These are phyloP conservation scores for Cyberlindnera nakhonratchasimensis DNA, from an alignment of 805 yeast genomes.

Conservation along the genomic window DNA sequence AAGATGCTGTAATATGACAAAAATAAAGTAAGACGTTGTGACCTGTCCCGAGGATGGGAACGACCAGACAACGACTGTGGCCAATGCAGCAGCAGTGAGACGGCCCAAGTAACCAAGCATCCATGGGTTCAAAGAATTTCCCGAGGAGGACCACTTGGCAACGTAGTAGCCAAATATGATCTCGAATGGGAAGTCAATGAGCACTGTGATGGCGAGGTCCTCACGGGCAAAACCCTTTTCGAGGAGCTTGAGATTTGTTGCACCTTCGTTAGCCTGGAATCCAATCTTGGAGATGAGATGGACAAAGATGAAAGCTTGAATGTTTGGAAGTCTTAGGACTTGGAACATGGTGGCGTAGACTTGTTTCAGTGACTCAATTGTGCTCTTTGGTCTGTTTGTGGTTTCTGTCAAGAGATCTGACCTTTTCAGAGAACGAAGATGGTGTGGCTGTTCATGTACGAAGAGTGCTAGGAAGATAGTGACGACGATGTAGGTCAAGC, in stretches of 20 bases:
- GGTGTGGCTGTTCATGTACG: conserved; percentile 71
- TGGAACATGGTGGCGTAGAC: conserved; percentile 66
- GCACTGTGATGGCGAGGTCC: conserved; percentile 86
- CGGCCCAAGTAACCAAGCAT: conserved; percentile 81
- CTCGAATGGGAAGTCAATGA: conserved; percentile 95
- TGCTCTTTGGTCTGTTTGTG: conserved; percentile 20
- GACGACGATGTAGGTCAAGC: conserved; percentile 62
- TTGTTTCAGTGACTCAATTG: conserved; percentile 35
- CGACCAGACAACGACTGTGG: conserved; percentile 64
- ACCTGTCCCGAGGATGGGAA: conserved; percentile 61
- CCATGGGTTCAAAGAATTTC: conserved; percentile 84
- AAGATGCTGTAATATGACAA: conserved; percentile 78
- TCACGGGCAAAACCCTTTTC: conserved; percentile 93
- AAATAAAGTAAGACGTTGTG: conserved; percentile 52
- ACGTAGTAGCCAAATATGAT: conserved; percentile 93
- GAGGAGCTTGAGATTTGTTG: conserved; percentile 83
- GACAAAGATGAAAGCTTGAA: conserved; percentile 68
- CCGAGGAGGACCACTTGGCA: conserved; percentile 88
- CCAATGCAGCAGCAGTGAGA: conserved; percentile 66
- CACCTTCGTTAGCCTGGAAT: conserved; percentile 94
- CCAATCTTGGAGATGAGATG: conserved; percentile 84
- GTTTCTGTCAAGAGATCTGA: conserved; percentile 29
- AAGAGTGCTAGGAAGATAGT: conserved; percentile 57
- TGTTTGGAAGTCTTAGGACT: conserved; percentile 65
- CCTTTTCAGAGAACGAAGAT: conserved; percentile 31